Conservation (phyloP, 164 flowering plant genomes). For the Cinnamomum chago region DNA sequence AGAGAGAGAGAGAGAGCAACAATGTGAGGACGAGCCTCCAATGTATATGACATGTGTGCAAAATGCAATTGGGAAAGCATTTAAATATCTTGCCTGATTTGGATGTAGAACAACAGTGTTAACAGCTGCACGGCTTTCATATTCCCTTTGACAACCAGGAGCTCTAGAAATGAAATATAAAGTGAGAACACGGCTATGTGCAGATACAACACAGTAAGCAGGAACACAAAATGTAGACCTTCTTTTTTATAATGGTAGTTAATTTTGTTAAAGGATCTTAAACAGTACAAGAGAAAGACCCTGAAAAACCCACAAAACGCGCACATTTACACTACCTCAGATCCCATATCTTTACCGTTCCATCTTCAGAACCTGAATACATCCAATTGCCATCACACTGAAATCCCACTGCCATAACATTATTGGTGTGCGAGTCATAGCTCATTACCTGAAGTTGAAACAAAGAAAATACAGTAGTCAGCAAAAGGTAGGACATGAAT, state of each 20-base stretch:
- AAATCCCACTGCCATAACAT: slow-evolving; percentile 98
- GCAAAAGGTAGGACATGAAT: not conserved
- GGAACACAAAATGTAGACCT: too few species aligned
- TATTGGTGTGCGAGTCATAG: slow-evolving; percentile 91
- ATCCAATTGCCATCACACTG: slow-evolving; percentile 99
- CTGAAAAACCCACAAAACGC: too few species aligned
- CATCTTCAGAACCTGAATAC: slow-evolving; percentile 99
- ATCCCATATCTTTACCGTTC: slow-evolving; percentile 98
- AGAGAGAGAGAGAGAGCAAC: too few species aligned
- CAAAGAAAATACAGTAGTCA: not conserved
- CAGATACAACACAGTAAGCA: not conserved
- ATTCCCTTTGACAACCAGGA: slow-evolving; percentile 96
- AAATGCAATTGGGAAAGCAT: not conserved
- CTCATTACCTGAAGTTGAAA: slow-evolving; percentile 59
- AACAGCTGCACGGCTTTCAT: slow-evolving; percentile 98
- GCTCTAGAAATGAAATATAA: slow-evolving; percentile 46
- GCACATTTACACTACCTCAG: slow-evolving; percentile 50
- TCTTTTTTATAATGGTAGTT: too few species aligned
- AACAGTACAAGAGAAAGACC: too few species aligned
- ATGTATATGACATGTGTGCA: too few species aligned
- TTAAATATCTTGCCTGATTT: slow-evolving; percentile 61
- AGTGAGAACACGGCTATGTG: not conserved
- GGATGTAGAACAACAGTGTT: slow-evolving; percentile 98
- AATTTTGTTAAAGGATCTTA: too few species aligned
- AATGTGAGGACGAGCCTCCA: too few species aligned